These are phyloP conservation scores for Dichomitus squalens DNA, from an alignment of 1,284 basidiomycete species.

Conservation along the genomic window DNA sequence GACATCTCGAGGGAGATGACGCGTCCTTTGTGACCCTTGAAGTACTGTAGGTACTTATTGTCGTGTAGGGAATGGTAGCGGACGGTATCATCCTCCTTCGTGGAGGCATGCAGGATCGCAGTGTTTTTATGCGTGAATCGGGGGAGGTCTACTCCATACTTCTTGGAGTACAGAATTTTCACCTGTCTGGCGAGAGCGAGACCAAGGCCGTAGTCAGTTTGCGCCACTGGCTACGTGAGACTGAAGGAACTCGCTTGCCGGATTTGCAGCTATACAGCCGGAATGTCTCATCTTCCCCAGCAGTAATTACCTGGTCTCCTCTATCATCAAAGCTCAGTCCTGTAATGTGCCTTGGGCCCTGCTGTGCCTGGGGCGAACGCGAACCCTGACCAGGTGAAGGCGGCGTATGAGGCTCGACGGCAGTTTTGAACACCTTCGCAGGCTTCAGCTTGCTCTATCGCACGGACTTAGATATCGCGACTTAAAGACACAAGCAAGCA, in stretches of 20 bases:
- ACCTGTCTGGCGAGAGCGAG: constrained; percentile 49
- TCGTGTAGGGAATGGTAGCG: constrained; percentile 95
- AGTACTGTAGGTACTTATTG: constrained; percentile 96
- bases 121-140: constrained; percentile 92
- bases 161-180: constrained; percentile 88
- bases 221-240: constrained; percentile 27
- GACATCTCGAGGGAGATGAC: constrained; percentile 93
- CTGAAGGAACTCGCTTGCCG: constrained; percentile 80
- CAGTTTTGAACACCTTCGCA: constrained; percentile 84
- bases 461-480: background rate
- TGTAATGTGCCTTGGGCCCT: constrained; percentile 74
- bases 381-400: constrained; percentile 44
- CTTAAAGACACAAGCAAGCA: background rate
- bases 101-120: constrained; percentile 89
- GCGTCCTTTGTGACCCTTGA: constrained; percentile 89
- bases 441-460: constrained; percentile 77
- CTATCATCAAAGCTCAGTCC: constrained; percentile 90
- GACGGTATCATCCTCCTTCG: constrained; percentile 94
- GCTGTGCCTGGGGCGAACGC: constrained; percentile 41
- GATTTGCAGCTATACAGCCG: constrained; percentile 86
- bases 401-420: constrained; percentile 64
- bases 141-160: constrained; percentile 94
- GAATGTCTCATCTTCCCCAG: constrained; percentile 93
- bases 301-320: constrained; percentile 86
- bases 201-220: constrained; percentile 24